Evolutionary conservation across 2,329 filamentous ascomycete species (phyloP).

Genomic region (Stemphylium lycopersici): DNA sequence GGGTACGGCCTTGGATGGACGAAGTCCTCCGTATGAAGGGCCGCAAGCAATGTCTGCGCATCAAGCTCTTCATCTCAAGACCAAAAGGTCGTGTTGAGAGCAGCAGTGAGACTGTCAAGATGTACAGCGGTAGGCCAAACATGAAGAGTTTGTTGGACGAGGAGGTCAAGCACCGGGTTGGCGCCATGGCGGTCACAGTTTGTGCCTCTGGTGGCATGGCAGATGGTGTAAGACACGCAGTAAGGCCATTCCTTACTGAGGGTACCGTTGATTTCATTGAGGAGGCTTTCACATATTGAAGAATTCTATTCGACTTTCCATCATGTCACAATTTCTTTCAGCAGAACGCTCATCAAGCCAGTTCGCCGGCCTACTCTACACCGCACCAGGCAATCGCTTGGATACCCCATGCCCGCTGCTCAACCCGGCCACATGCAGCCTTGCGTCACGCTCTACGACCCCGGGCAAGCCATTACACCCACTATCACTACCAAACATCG

Average conservation of each 20-base stretch:
- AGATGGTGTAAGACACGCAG: constrained; percentile 64
- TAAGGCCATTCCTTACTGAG: constrained; percentile 58
- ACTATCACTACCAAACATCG: not conserved
- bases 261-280: constrained; percentile 67
- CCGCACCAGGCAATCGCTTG: not conserved
- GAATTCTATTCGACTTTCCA: not conserved
- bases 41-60: constrained; percentile 63
- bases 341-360: not conserved
- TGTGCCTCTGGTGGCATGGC: constrained; percentile 69
- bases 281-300: constrained; percentile 68
- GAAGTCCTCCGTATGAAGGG: constrained; percentile 65
- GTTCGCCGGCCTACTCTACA: not conserved
- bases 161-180: constrained; percentile 61
- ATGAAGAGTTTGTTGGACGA: constrained; percentile 63
- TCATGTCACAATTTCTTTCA: not conserved
- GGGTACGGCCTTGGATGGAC: constrained; percentile 72
- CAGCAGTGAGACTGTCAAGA: constrained; percentile 64
- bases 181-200: constrained; percentile 66
- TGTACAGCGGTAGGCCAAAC: constrained; percentile 65
- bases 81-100: constrained; percentile 63
- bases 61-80: constrained; percentile 68
- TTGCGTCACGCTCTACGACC: not conserved
- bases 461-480: constrained; percentile 1
- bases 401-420: not conserved
- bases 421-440: not conserved